Conservation (phyloP, 805 yeast genomes). For the Metschnikowia colocasiae region DNA sequence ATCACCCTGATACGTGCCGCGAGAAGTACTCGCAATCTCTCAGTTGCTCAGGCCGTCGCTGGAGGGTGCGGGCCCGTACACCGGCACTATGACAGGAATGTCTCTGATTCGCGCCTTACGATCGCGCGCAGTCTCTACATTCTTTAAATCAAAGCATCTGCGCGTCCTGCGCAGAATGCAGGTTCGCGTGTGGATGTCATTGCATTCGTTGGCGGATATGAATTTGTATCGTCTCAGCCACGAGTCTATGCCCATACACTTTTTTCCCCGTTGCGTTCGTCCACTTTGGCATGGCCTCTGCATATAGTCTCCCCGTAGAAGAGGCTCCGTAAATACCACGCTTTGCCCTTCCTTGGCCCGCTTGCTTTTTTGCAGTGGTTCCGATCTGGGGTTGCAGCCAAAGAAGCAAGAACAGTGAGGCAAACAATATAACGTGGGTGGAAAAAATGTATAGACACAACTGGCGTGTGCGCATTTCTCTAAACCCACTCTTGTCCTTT, state of each 20-base stretch:
- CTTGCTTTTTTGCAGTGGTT: background rate
- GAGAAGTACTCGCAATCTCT: too few relatives aligned
- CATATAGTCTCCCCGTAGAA: too few relatives aligned
- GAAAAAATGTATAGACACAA: slow-evolving; percentile 6
- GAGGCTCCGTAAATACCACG: too few relatives aligned
- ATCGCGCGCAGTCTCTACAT: slow-evolving; percentile 4
- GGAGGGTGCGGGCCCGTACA: background rate
- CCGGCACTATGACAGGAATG: background rate
- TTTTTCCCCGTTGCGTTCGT: background rate
- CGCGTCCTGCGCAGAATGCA: slow-evolving; percentile 4
- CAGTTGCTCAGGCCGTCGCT: too few relatives aligned
- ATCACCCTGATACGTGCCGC: too few relatives aligned
- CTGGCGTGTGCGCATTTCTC: slow-evolving; percentile 8
- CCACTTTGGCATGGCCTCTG: background rate
- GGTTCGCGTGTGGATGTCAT: slow-evolving; percentile 4
- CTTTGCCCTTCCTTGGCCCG: too few relatives aligned
- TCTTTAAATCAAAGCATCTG: slow-evolving; percentile 5
- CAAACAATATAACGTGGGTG: slow-evolving; percentile 2
- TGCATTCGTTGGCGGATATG: slow-evolving; percentile 5
- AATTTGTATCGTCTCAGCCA: background rate
- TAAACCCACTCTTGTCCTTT: background rate
- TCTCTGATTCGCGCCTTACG: background rate
- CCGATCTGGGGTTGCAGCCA: slow-evolving; percentile 12
- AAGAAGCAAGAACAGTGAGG: slow-evolving; percentile 6
- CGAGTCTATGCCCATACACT: background rate